Base-by-base conservation (phyloP, 371 early-diverging fungal genomes). In the Mortierella sp. region DNA sequence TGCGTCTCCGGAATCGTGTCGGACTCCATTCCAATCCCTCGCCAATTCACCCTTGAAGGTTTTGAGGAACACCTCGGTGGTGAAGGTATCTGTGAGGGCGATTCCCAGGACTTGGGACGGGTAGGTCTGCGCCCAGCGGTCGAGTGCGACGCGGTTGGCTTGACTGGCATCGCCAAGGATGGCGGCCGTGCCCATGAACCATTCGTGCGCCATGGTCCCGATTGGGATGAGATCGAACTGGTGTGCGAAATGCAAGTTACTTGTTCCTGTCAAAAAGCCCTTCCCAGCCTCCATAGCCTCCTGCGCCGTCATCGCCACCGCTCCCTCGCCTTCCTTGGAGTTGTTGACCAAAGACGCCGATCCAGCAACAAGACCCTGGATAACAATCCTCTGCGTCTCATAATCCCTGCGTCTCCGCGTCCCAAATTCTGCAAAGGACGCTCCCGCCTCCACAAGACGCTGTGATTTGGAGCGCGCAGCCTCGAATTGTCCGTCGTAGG, bases 191-290 rank as follows among this genome's bases (percentile, higher is more conserved):
- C 91, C 96, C 95, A 95, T 96, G 74, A 92, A 93, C 90, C 93
- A 95, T 71, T 96, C 96, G 82, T 96, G 96, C 0, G 94, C 93
- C 89, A 95, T 91, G 1, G 96, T 95, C 21, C 96, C 96, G 76
- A 95, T 91, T 4, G 94, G 91, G 10, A 77, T 37, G n/a, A 93
- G 67, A 46, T 87, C 82, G 81, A 94, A 92, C 72, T 92, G 90
- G 78, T 90, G 93, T 5, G 96, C 96, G 16, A 96, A 87, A 77
- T 91, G 92, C 2, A 94, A 91, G 79, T 96, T 96, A 54, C 95
- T 95, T 1, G 96, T 93, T 31, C 95, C 96, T 6, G 90, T 88
- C 64, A 92, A 76, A 16, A 72, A 80, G 0, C 95, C 94, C 16
- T 74, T 57, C 70, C 82, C 28, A 31, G 50, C 46, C 13, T 69